phyloP scores from a whole-genome alignment of 2,329 filamentous ascomycete species.

The Talaromyces islandicus region DNA sequence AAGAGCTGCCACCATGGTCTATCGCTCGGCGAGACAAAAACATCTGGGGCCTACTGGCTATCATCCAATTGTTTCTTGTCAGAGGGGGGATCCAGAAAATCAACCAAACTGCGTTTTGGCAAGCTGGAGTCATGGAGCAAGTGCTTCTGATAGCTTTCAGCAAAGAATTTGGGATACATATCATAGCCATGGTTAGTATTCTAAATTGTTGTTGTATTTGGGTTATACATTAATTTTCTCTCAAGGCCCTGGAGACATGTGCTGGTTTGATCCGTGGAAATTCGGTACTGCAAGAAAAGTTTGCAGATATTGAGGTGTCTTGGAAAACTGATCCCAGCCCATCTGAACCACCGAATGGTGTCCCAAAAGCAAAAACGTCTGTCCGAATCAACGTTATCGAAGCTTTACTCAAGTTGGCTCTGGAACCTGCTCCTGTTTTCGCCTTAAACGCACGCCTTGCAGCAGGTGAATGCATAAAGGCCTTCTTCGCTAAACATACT shows the following conservation, averaged over 20 bases:
- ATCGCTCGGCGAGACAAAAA: conserved; percentile 79
- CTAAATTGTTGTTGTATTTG: background rate
- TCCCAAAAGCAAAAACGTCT: conserved; percentile 40
- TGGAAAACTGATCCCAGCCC: conserved; percentile 22
- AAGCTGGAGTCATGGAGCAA: conserved; percentile 71
- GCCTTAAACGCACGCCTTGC: conserved; percentile 77
- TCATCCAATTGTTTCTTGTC: conserved; percentile 79
- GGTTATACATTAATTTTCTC: conserved; percentile 8
- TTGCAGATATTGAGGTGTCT: conserved; percentile 76
- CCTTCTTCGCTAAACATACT: conserved; percentile 78
- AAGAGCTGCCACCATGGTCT: conserved; percentile 66
- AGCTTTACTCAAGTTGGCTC: conserved; percentile 74
- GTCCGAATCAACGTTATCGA: conserved; percentile 83
- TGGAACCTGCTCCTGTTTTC: conserved; percentile 61
- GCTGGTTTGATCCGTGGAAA: conserved; percentile 86
- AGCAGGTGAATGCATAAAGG: conserved; percentile 84
- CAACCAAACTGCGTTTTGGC: conserved; percentile 83
- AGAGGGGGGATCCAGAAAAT: conserved; percentile 72
- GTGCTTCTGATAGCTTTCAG: conserved; percentile 80
- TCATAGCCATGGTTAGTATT: conserved; percentile 67
- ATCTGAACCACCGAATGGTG: conserved; percentile 28
- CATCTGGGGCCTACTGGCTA: conserved; percentile 79
- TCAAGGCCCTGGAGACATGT: conserved; percentile 71
- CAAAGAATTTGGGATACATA: conserved; percentile 62
- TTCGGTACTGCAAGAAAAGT: conserved; percentile 72